These are phyloP conservation scores for Aureobasidium melanogenum DNA, from an alignment of 2,329 filamentous ascomycete species.

Conservation along the genomic window DNA sequence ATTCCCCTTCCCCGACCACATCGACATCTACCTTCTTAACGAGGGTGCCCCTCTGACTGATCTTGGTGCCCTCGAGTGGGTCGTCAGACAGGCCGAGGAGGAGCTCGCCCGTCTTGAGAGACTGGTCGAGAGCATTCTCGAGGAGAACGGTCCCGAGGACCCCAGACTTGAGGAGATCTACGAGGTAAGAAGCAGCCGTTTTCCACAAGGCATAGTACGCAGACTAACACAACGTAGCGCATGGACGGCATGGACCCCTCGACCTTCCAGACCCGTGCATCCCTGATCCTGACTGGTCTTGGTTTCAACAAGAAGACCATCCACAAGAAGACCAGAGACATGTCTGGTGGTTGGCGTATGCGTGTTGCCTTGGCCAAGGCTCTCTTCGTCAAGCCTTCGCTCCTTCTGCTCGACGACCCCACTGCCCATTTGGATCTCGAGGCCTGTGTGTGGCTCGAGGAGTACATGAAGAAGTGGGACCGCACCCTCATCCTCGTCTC, in stretches of 20 bases:
- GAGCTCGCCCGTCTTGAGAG: conserved; percentile 87
- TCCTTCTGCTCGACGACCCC: conserved; percentile 93
- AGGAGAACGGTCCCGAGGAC: conserved; percentile 85
- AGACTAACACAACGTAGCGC: conserved; percentile 41
- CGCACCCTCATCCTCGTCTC: conserved; percentile 93
- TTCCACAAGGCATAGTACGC: conserved; percentile 8
- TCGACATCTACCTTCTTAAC: conserved; percentile 98
- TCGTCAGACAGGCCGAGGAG: conserved; percentile 85
- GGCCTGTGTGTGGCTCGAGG: conserved; percentile 98
- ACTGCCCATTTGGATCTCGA: conserved; percentile 99
- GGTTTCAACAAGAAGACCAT: conserved; percentile 99
- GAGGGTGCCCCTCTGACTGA: conserved; percentile 88
- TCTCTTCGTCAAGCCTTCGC: conserved; percentile 93
- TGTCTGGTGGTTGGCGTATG: conserved; percentile 99
- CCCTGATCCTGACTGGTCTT: conserved; percentile 93
- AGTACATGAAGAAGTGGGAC: conserved; percentile 99
- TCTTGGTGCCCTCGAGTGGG: conserved; percentile 90
- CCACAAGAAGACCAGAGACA: conserved; percentile 99
- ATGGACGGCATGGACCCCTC: conserved; percentile 99
- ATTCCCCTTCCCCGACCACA: conserved; percentile 88
- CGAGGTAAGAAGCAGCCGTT: conserved; percentile 57
- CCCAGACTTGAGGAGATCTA: conserved; percentile 89
- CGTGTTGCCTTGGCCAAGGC: conserved; percentile 96
- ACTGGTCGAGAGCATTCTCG: conserved; percentile 79
- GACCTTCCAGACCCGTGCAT: conserved; percentile 91